Base-by-base conservation (phyloP, 2,329 filamentous ascomycete species). In the Trichoderma polysporum region DNA sequence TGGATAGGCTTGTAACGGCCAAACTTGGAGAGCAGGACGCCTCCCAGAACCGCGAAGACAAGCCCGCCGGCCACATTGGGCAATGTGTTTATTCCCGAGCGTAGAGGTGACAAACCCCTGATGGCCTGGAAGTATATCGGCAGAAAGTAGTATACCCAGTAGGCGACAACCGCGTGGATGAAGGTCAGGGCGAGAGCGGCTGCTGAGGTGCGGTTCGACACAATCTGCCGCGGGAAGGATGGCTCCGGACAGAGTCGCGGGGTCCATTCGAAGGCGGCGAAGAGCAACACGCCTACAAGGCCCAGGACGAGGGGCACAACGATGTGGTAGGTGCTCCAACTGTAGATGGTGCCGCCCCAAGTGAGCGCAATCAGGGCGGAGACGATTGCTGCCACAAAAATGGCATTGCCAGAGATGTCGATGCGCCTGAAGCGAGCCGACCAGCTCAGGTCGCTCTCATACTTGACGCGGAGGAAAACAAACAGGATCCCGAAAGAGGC, bases 281-380 rank as follows among this genome's bases (percentile, higher is more conserved):
- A 70, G 49, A 65, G 33, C 6, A 58, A 25, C 10, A 66, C 13
- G 31, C 66, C 66, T 22, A 57, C 33, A 13, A 66, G 10, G 3
- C 82, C 81, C 0, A 83, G 37, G 1, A 85, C 67, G 3, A 86
- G 71, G 1, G 83, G 82, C 0, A 75, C 71, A 3, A 86, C 60
- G 8, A 83, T 74, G 0, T 74, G 73, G 39, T 69, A 73, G 29
- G 77, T 75, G 0, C 73, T 74, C 84, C 84, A 86, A 0, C 79
- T 70, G 54, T 81, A 74, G 0, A 74, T 68, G 1, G 79, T 74
- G 2, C 82, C 83, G 25, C 79, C 83, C 58, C 76, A 82, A 15
- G 78, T 80, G 3, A 85, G 74, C 4, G 81, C 77, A 25, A 81
- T 75, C 3, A 85, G 76, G 15, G 62, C 71, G 1, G 79, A 70